These are phyloP conservation scores for Suillus cothurnatus DNA, from an alignment of 768 basidiomycete species.

Conservation along the genomic window DNA sequence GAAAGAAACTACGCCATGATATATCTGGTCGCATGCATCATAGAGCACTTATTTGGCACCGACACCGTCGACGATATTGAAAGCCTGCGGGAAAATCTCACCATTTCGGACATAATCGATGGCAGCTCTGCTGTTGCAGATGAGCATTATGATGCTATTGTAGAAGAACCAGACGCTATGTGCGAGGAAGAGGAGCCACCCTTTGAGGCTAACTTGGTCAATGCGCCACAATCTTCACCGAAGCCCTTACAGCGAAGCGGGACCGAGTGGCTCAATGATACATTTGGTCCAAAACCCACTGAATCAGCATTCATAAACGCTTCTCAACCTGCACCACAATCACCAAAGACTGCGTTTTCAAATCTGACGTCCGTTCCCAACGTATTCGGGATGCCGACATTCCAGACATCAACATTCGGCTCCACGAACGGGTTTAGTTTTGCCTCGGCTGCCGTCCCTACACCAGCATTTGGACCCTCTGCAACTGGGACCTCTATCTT, in stretches of 20 bases:
- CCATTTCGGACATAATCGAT: constrained; percentile 68
- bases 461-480: constrained; percentile 15
- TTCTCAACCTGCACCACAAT: constrained; percentile 17
- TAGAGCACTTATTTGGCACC: constrained; percentile 84
- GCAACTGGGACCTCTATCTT: neutral
- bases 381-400: constrained; percentile 30
- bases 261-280: constrained; percentile 36
- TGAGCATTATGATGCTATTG: constrained; percentile 23
- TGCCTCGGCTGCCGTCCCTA: constrained; percentile 3
- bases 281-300: constrained; percentile 32
- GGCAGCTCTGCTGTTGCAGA: constrained; percentile 43
- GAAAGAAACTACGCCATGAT: constrained; percentile 72
- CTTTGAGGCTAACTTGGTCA: constrained; percentile 20
- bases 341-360: constrained; percentile 36
- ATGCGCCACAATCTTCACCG: constrained; percentile 7
- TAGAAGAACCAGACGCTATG: constrained; percentile 26
- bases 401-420: constrained; percentile 21
- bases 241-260: constrained; percentile 28
- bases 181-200: constrained; percentile 22
- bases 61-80: constrained; percentile 81
- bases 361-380: constrained; percentile 35
- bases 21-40: constrained; percentile 86
- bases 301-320: constrained; percentile 23
- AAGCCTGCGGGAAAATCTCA: constrained; percentile 56
- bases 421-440: constrained; percentile 12